phyloP scores from a whole-genome alignment of 768 basidiomycete species.

The Boletus barrowsii region DNA sequence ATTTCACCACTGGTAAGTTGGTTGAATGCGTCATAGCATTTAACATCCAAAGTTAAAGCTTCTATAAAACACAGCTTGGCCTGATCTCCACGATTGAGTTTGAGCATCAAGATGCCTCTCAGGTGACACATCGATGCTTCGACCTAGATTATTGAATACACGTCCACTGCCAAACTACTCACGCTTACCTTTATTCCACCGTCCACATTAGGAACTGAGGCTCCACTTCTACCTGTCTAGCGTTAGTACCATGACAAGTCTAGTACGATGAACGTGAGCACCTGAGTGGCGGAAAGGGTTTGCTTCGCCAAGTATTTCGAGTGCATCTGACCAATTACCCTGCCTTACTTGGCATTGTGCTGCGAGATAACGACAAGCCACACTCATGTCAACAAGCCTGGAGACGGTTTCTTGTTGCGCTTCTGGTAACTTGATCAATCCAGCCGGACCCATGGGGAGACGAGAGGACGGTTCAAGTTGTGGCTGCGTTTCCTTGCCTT shows the following conservation, averaged over 20 bases:
- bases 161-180: background rate
- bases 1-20: constrained; percentile 89
- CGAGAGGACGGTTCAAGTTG: constrained; percentile 42
- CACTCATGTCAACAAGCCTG: constrained; percentile 87
- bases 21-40: constrained; percentile 95
- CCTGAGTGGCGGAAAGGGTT: constrained; percentile 82
- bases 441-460: constrained; percentile 69
- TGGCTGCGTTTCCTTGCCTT: constrained; percentile 53
- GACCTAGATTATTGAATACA: constrained; percentile 50
- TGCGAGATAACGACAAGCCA: constrained; percentile 94
- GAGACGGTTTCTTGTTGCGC: constrained; percentile 64
- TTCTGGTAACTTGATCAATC: constrained; percentile 66
- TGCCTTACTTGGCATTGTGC: constrained; percentile 92
- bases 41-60: constrained; percentile 89
- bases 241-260: constrained; percentile 3
- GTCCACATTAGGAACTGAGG: constrained; percentile 75
- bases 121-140: constrained; percentile 98
- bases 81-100: constrained; percentile 83
- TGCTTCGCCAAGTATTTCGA: constrained; percentile 89
- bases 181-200: constrained; percentile 86
- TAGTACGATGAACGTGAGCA: constrained; percentile 24
- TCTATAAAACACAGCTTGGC: constrained; percentile 97
- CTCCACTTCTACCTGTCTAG: constrained; percentile 55
- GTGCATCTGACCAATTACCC: constrained; percentile 89
- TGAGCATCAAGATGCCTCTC: constrained; percentile 90